Base-by-base conservation (phyloP, 257 asterid genomes). In the Scutellaria minor region DNA sequence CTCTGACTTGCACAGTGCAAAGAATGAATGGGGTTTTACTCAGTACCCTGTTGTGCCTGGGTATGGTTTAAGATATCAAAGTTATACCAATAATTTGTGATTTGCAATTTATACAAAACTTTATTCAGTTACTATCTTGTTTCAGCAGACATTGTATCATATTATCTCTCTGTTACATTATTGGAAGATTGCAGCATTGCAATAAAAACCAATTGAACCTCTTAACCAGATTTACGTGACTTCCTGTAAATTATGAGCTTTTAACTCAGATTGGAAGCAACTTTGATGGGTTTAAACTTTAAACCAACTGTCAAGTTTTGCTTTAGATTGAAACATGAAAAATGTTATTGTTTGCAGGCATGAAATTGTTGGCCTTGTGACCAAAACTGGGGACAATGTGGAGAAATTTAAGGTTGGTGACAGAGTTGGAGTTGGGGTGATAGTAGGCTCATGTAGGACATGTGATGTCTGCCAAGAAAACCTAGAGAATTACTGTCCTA, bases 341-440 rank as follows among this genome's bases (percentile, higher is more conserved):
- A 48, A 22, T 40, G 5, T 62, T 76, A 31, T 52, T n/a, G 13
- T 47, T 11, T 73, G 61, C 82, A 89, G 93, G 71, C 94, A 89
- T 77, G 96, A 87, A 79, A 87, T 89, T 63, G 84, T 78, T 53
- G 96, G 96, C 41, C 31, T 80, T 51, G 89, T 89, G 44, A 83
- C 83, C 22, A 75, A 84, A 60, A 66, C 70, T 1, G 96, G 96
- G 10, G 48, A 60, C 61, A 77, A 70, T 15, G 96, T 87, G 22
- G 47, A 75, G 24, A 85, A 80, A 37, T 85, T 85, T 66, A 83
- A 83, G 64, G 82, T 72, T 39, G 94, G 92, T 5, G 87, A 85
- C 55, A 78, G 82, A 73, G 94, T 85, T 68, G 94, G 91, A 48
- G 91, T 89, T 71, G 96, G 96, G 41, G 87, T 78, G 56, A 51